A percentile compares a stretch with the other conserved stretches of the same genome.
These are phyloP conservation scores for Dorcoceras hygrometricum DNA, from an alignment of 257 asterid species.

Conservation along the genomic window DNA sequence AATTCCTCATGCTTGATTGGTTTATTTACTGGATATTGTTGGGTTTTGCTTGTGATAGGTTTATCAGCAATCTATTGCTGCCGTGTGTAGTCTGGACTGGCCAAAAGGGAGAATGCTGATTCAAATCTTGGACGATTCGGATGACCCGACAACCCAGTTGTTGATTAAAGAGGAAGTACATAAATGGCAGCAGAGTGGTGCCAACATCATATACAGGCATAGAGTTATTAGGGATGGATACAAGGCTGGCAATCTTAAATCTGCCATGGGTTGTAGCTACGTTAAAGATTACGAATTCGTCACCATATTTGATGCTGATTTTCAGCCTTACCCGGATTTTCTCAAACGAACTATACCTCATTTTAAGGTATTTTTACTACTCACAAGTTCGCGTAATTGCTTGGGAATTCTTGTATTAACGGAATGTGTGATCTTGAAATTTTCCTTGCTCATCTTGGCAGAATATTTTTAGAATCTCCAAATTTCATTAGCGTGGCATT, in stretches of 20 bases:
- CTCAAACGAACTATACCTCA: slow-evolving; percentile 76
- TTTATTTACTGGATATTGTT: neutral
- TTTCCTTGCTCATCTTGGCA: neutral
- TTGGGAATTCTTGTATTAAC: slow-evolving; percentile 1
- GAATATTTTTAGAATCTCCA: slow-evolving; percentile 4
- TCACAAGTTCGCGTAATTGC: neutral
- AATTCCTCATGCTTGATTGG: neutral
- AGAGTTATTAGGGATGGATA: slow-evolving; percentile 90
- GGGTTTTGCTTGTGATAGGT: slow-evolving; percentile 46
- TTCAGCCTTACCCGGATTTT: slow-evolving; percentile 85
- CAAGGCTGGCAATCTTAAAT: slow-evolving; percentile 91
- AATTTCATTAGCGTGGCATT: neutral
- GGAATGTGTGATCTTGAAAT: neutral
- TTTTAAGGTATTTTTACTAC: slow-evolving; percentile 56
- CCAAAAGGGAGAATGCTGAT: slow-evolving; percentile 75
- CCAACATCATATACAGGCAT: slow-evolving; percentile 75
- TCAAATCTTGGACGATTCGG: slow-evolving; percentile 89
- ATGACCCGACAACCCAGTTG: slow-evolving; percentile 57
- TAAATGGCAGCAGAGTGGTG: slow-evolving; percentile 80
- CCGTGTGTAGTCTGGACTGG: slow-evolving; percentile 88
- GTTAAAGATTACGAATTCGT: slow-evolving; percentile 94
- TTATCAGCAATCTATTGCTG: slow-evolving; percentile 86
- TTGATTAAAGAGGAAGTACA: slow-evolving; percentile 80
- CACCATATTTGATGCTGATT: slow-evolving; percentile 92
- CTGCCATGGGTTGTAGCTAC: slow-evolving; percentile 88